Evolutionary conservation across 106 monocot species (phyloP).

Genomic region (Allium cepa): DNA sequence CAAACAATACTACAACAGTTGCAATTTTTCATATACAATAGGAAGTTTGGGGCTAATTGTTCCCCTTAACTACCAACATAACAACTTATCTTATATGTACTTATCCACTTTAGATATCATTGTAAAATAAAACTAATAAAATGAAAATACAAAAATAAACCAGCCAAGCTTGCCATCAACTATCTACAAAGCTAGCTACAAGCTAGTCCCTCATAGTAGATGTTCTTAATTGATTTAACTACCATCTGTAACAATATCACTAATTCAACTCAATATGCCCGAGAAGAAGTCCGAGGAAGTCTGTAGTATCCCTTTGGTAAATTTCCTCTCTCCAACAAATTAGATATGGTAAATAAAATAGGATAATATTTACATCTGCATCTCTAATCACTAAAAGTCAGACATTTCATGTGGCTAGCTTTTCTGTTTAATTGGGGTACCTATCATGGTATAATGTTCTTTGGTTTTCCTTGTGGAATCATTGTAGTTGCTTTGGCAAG

Average conservation of each 20-base stretch:
- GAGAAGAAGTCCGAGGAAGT: not conserved
- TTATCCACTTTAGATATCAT: not conserved
- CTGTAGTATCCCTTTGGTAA: not conserved
- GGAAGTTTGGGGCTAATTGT: too few relatives aligned
- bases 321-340: not conserved
- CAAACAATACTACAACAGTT: not conserved
- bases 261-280: not conserved
- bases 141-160: not conserved
- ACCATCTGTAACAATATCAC: not conserved
- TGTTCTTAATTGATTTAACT: not conserved
- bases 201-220: not conserved
- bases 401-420: too few relatives aligned
- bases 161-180: not conserved
- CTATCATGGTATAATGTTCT: too few relatives aligned
- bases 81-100: not conserved
- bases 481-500: constrained; percentile 49
- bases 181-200: not conserved
- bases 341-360: not conserved
- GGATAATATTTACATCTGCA: constrained; percentile 14
- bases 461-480: not conserved
- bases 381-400: too few relatives aligned
- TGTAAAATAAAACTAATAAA: not conserved
- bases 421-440: too few relatives aligned
- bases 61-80: too few relatives aligned
- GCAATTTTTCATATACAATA: not conserved